phyloP scores from a whole-genome alignment of 495 filamentous ascomycete species.

The Rusavskia elegans region DNA sequence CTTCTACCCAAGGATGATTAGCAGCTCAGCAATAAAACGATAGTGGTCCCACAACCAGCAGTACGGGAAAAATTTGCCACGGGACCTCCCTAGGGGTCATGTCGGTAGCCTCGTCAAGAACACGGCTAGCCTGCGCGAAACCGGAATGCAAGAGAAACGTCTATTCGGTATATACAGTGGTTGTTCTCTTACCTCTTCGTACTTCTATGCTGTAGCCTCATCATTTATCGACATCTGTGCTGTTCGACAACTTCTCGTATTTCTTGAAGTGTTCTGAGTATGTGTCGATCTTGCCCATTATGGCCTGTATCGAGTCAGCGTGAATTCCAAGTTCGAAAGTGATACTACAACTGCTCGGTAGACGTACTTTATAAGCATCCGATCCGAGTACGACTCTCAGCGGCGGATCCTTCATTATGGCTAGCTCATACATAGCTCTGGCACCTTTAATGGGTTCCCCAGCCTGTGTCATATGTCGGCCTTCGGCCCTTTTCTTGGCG shows the following conservation, averaged over 20 bases:
- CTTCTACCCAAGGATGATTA: no score
- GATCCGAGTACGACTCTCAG: slow-evolving; percentile 26
- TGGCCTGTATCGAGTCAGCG: slow-evolving; percentile 2
- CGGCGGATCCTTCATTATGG: slow-evolving; percentile 28
- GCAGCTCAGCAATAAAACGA: no score
- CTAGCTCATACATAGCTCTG: slow-evolving; percentile 30
- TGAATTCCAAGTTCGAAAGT: not conserved
- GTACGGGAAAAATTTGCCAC: no score
- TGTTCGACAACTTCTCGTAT: slow-evolving; percentile 27
- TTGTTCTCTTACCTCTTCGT: no score
- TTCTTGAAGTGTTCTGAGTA: slow-evolving; percentile 25
- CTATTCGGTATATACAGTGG: no score
- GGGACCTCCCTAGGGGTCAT: no score
- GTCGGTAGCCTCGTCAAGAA: no score
- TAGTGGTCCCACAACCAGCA: no score
- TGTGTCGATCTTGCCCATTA: slow-evolving; percentile 24
- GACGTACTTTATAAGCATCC: slow-evolving; percentile 20
- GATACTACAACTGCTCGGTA: not conserved
- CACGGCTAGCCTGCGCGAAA: no score
- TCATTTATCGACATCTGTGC: slow-evolving; percentile 26
- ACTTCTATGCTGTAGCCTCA: no score
- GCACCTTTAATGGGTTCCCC: slow-evolving; percentile 30
- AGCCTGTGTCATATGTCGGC: slow-evolving; percentile 22
- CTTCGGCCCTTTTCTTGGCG: slow-evolving; percentile 19
- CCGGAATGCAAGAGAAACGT: no score